Conservation (phyloP, 306 rosid genomes). For the Cicer judaicum region DNA sequence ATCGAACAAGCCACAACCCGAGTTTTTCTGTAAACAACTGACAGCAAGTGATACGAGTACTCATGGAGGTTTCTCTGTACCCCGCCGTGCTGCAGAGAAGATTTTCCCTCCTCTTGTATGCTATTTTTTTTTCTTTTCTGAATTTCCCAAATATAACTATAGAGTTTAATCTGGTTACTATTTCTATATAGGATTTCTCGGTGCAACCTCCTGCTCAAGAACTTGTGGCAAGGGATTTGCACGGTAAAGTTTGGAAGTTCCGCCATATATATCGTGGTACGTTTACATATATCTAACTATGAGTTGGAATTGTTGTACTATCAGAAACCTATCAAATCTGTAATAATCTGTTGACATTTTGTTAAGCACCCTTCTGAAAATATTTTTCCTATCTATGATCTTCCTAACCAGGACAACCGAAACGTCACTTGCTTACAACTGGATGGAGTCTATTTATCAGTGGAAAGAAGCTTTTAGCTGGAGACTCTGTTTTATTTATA, state of each 20-base stretch:
- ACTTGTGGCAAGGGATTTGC: constrained; percentile 85
- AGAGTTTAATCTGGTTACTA: constrained; percentile 36
- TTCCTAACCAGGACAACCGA: constrained; percentile 82
- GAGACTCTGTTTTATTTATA: constrained; percentile 92
- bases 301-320: background rate
- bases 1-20: constrained; percentile 78
- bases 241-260: constrained; percentile 82
- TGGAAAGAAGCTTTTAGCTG: constrained; percentile 92
- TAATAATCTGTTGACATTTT: background rate
- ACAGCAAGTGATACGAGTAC: constrained; percentile 99
- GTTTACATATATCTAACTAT: constrained; percentile 16
- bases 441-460: constrained; percentile 98
- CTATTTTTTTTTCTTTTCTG: background rate
- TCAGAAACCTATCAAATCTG: background rate
- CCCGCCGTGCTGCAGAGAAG: constrained; percentile 98
- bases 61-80: constrained; percentile 98
- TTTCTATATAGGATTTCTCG: constrained; percentile 67
- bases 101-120: constrained; percentile 92
- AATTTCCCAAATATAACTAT: constrained; percentile 5
- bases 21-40: constrained; percentile 91
- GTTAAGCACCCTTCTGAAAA: constrained; percentile 18
- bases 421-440: constrained; percentile 95
- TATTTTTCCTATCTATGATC: background rate
- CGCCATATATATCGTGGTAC: constrained; percentile 96
- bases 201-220: constrained; percentile 99